Evolutionary conservation across 768 basidiomycete genomes (phyloP).

Genomic region (Serendipita vermifera): DNA sequence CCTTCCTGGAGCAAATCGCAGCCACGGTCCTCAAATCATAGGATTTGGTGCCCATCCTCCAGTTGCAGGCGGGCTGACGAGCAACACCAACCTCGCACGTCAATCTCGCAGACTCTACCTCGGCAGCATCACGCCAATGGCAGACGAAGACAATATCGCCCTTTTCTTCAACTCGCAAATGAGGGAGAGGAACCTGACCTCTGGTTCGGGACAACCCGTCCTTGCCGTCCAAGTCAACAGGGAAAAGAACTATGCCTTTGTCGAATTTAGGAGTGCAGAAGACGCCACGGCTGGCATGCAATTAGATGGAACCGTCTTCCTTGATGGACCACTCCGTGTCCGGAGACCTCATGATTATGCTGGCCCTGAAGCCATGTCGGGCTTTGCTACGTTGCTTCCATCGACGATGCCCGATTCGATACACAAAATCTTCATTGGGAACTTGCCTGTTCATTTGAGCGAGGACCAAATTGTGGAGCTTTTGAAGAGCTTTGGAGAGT

Average conservation of each 20-base stretch:
- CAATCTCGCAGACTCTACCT: slow-evolving; percentile 94
- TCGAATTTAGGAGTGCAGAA: slow-evolving; percentile 97
- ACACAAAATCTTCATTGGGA: slow-evolving; percentile 97
- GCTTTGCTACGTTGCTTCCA: slow-evolving; percentile 23
- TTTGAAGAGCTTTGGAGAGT: slow-evolving; percentile 91
- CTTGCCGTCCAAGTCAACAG: slow-evolving; percentile 92
- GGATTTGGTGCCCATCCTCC: slow-evolving; percentile 72
- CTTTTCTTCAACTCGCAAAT: slow-evolving; percentile 96
- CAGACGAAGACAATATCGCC: slow-evolving; percentile 82
- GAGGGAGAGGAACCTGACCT: slow-evolving; percentile 81
- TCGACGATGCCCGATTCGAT: slow-evolving; percentile 75
- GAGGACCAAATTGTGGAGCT: slow-evolving; percentile 99
- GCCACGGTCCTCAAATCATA: slow-evolving; percentile 71
- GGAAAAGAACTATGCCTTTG: slow-evolving; percentile 98
- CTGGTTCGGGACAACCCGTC: slow-evolving; percentile 73
- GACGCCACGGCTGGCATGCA: slow-evolving; percentile 95
- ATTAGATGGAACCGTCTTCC: slow-evolving; percentile 93
- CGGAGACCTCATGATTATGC: slow-evolving; percentile 96
- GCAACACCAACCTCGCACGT: slow-evolving; percentile 78
- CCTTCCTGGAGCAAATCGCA: slow-evolving; percentile 86
- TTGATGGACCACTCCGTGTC: slow-evolving; percentile 91
- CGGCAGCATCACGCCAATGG: slow-evolving; percentile 88
- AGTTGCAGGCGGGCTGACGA: slow-evolving; percentile 74
- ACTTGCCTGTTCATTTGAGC: slow-evolving; percentile 86
- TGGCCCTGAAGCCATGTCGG: slow-evolving; percentile 47